Conservation (phyloP, 129 eudicot genomes). For the Flaveria bidentis region DNA sequence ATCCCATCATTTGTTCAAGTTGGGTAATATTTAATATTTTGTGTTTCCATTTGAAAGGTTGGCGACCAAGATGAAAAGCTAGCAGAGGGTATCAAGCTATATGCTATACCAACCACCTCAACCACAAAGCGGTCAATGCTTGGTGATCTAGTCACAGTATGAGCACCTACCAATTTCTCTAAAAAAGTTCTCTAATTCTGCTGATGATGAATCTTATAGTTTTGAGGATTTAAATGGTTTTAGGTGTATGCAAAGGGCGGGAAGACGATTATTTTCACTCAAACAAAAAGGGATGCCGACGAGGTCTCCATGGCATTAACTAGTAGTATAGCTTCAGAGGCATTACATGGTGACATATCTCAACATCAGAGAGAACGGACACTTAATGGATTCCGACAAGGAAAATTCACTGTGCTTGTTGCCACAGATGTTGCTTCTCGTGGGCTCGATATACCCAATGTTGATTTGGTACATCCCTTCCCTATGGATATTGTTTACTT, state of each 20-base stretch:
- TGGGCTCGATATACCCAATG: constrained; percentile 96
- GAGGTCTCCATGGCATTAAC: constrained; percentile 84
- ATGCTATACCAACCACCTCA: constrained; percentile 69
- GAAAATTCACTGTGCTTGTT: constrained; percentile 90
- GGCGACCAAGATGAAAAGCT: constrained; percentile 91
- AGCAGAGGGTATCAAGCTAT: constrained; percentile 92
- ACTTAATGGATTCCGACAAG: constrained; percentile 85
- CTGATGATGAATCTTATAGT: background rate
- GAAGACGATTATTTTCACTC: constrained; percentile 90
- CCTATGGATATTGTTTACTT: background rate
- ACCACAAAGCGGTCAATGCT: constrained; percentile 79
- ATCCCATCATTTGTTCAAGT: too few species aligned
- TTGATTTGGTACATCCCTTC: constrained; percentile 67
- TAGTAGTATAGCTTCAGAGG: constrained; percentile 83
- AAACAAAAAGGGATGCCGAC: constrained; percentile 94
- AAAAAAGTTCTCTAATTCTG: background rate
- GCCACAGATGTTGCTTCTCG: constrained; percentile 99
- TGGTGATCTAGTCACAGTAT: constrained; percentile 82
- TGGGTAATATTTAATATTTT: background rate
- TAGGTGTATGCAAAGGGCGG: constrained; percentile 99
- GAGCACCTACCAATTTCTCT: background rate
- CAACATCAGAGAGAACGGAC: constrained; percentile 96
- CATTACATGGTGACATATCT: constrained; percentile 97
- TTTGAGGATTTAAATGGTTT: constrained; percentile 3
- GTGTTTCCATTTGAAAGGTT: constrained; percentile 44